Conservation (phyloP, 148 eudicot species). For the Silene conica region DNA sequence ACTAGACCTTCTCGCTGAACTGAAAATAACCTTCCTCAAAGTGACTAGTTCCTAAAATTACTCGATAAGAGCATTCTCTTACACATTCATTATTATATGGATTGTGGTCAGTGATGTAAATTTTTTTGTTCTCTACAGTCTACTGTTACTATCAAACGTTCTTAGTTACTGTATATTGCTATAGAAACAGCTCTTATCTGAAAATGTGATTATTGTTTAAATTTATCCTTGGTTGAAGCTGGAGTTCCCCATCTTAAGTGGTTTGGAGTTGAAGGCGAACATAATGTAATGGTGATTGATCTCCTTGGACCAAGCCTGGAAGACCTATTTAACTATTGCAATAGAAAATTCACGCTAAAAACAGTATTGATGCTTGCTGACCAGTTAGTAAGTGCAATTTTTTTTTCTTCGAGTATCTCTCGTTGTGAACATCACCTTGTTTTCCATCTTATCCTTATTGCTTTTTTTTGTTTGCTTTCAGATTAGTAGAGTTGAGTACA, state of each 20-base stretch:
- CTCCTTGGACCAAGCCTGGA: conserved; percentile 90
- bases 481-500: conserved; percentile 79
- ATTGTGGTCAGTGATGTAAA: too few species aligned
- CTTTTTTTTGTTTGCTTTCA: conserved; percentile 22
- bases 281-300: conserved; percentile 85
- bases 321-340: conserved; percentile 81
- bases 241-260: conserved; percentile 76
- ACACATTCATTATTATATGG: too few species aligned
- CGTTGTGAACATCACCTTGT: background rate
- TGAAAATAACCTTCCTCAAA: too few species aligned
- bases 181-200: background rate
- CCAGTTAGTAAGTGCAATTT: conserved; percentile 53
- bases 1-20: too few species aligned
- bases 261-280: conserved; percentile 82
- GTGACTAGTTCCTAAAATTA: too few species aligned
- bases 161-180: background rate
- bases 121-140: too few species aligned
- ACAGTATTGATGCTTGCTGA: conserved; percentile 92
- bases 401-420: too few species aligned
- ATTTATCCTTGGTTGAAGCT: conserved; percentile 38
- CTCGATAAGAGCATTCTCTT: too few species aligned
- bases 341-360: conserved; percentile 61
- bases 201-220: background rate
- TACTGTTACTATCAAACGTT: background rate
- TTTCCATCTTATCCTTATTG: conserved; percentile 1